These are phyloP conservation scores for Brassica incana DNA, from an alignment of 345 rosid species.

Conservation along the genomic window DNA sequence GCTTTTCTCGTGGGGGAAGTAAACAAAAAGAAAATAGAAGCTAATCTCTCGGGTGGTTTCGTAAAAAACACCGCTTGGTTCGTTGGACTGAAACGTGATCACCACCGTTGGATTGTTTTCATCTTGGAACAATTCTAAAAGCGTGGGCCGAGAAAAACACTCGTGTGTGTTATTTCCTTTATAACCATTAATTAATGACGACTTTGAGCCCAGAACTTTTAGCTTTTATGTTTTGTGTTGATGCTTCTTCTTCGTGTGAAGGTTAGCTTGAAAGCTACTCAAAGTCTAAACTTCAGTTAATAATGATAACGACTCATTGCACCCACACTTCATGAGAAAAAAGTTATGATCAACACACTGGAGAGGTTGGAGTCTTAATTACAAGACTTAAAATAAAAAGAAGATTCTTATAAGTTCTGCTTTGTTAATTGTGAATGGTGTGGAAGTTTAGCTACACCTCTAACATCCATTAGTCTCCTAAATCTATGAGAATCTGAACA, in stretches of 20 bases:
- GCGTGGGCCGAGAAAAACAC: conserved; percentile 16
- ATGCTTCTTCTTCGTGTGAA: not conserved
- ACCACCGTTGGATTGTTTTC: conserved; percentile 31
- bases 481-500: conserved; percentile 59
- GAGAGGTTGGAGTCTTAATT: not conserved
- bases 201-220: conserved; percentile 10
- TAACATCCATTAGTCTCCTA: conserved; percentile 56
- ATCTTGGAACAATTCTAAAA: conserved; percentile 13
- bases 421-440: conserved; percentile 44
- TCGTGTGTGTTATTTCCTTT: not conserved
- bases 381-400: not conserved
- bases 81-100: conserved; percentile 26
- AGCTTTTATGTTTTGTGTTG: not conserved
- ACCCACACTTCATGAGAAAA: not conserved
- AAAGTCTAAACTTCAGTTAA: not conserved
- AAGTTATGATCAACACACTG: not conserved
- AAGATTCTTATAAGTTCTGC: not conserved
- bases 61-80: conserved; percentile 19
- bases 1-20: conserved; percentile 31
- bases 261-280: conserved; percentile 31
- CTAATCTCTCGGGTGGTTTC: conserved; percentile 32
- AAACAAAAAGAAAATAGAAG: conserved; percentile 7
- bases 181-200: not conserved
- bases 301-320: not conserved
- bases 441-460: conserved; percentile 49